Percentiles rank a stretch among this genome's conserved stretches.
These are phyloP conservation scores for Cardamine chenopodiifolia DNA, from an alignment of 345 rosid genomes.

Conservation along the genomic window DNA sequence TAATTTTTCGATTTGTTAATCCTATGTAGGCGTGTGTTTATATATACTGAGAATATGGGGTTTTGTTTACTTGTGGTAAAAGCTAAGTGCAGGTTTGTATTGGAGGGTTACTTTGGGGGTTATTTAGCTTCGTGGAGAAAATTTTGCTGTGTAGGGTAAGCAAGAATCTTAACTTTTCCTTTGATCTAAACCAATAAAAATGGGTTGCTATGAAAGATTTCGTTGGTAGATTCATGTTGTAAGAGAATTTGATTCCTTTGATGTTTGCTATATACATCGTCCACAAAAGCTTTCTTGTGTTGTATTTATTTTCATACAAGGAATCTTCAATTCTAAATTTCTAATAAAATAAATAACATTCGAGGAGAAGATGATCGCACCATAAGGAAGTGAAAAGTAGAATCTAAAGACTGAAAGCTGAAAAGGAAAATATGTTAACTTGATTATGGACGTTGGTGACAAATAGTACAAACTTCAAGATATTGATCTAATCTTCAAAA, in stretches of 20 bases:
- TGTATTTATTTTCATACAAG: background rate
- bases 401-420: background rate
- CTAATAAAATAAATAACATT: background rate
- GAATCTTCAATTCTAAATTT: conserved; percentile 2
- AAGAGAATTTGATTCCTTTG: conserved; percentile 28
- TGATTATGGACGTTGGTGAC: background rate
- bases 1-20: background rate
- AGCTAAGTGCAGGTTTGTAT: conserved; percentile 48
- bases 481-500: background rate
- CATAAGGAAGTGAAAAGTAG: background rate
- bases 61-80: conserved; percentile 41
- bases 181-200: conserved; percentile 22
- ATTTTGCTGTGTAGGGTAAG: conserved; percentile 38
- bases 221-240: conserved; percentile 35
- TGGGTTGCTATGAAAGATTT: background rate
- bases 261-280: background rate
- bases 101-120: conserved; percentile 43
- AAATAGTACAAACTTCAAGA: background rate
- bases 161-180: conserved; percentile 41
- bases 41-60: conserved; percentile 58
- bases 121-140: conserved; percentile 40
- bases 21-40: conserved; percentile 19
- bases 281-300: background rate
- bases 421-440: background rate
- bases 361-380: background rate